Evolutionary conservation across 2,329 filamentous ascomycete genomes (phyloP).

Genomic region (Ophiostoma triangulosporum): DNA sequence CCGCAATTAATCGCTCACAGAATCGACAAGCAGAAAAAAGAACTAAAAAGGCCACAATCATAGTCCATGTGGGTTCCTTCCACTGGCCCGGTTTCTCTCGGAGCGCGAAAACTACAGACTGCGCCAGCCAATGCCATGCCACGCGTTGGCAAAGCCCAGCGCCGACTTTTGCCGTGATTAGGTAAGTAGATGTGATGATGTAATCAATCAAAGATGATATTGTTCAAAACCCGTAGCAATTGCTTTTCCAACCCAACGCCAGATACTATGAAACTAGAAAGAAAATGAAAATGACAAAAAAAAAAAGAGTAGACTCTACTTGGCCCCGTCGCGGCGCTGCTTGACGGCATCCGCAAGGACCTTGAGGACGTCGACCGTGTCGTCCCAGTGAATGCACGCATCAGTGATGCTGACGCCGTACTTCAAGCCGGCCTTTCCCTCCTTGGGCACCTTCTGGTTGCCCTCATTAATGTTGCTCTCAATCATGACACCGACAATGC

Average conservation of each 20-base stretch:
- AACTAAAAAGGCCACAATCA: slow-evolving; percentile 2
- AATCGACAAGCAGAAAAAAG: not conserved
- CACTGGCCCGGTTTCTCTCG: slow-evolving; percentile 3
- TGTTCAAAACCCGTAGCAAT: not conserved
- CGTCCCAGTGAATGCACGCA: slow-evolving; percentile 89
- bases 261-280: not conserved
- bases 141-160: slow-evolving; percentile 4
- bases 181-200: not conserved
- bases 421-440: slow-evolving; percentile 73
- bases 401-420: slow-evolving; percentile 96
- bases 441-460: slow-evolving; percentile 78
- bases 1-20: slow-evolving; percentile 13
- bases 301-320: not conserved
- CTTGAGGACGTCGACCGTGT: slow-evolving; percentile 68
- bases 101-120: not conserved
- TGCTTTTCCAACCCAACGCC: not conserved
- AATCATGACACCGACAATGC: slow-evolving; percentile 97
- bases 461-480: slow-evolving; percentile 96
- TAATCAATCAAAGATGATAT: not conserved
- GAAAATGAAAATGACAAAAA: not conserved
- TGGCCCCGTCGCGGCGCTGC: slow-evolving; percentile 44
- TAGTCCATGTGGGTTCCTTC: not conserved
- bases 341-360: slow-evolving; percentile 68
- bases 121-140: slow-evolving; percentile 2
- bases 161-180: slow-evolving; percentile 8